These are phyloP conservation scores for Tetradesmus lagerheimii DNA, from an alignment of 139 green algal genomes.

Conservation along the genomic window DNA sequence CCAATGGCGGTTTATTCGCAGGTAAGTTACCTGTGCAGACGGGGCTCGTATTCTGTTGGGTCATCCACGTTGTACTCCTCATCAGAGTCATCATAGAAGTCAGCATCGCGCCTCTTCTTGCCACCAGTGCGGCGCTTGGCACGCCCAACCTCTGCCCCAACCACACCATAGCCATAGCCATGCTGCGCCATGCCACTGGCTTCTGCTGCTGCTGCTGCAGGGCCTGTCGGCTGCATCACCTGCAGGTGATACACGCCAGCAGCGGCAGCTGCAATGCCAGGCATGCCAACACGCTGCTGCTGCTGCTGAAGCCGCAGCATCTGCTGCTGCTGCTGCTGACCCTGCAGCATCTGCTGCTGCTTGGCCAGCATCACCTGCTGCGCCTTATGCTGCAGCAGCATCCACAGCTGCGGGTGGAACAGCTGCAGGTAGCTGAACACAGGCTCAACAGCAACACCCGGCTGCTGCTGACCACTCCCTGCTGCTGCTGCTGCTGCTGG, in stretches of 20 bases:
- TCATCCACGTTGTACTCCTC: neutral
- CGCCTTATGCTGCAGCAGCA: neutral
- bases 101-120: neutral
- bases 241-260: neutral
- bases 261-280: neutral
- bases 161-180: neutral
- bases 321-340: neutral
- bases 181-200: neutral
- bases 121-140: neutral
- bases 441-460: neutral
- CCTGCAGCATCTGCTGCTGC: neutral
- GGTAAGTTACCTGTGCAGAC: neutral
- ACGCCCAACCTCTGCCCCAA: too few relatives aligned
- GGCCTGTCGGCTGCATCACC: neutral
- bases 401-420: neutral
- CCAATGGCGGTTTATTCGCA: too few relatives aligned
- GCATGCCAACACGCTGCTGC: neutral
- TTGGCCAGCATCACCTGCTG: neutral
- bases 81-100: neutral
- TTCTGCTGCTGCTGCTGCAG: conserved; percentile 5
- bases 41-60: neutral
- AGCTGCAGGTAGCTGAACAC: neutral
- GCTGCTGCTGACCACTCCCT: neutral
- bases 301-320: neutral
- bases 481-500: neutral